These are phyloP conservation scores for Phyllachora maydis DNA, from an alignment of 2,329 filamentous ascomycete species.

Conservation along the genomic window DNA sequence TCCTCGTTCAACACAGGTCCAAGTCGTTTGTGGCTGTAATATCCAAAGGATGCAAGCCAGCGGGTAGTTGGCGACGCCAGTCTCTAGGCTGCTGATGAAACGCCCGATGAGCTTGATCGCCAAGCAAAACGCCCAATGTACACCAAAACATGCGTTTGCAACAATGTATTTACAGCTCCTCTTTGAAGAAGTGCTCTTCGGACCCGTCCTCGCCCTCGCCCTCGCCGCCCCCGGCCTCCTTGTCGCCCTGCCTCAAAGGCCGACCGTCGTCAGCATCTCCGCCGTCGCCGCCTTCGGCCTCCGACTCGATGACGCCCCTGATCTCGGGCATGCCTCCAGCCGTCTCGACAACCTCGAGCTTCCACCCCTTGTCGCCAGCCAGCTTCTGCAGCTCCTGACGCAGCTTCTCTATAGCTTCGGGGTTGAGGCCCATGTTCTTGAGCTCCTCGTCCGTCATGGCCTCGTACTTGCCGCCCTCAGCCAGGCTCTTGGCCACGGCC, in stretches of 20 bases:
- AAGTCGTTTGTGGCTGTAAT: too few relatives aligned
- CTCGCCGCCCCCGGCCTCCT: neutral
- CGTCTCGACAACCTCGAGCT: constrained; percentile 57
- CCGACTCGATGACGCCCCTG: constrained; percentile 44
- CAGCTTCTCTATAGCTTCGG: constrained; percentile 47
- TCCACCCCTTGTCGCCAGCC: constrained; percentile 57
- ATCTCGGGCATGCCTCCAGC: constrained; percentile 41
- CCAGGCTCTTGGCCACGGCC: constrained; percentile 21
- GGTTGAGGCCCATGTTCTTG: constrained; percentile 43
- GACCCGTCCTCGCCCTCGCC: constrained; percentile 16
- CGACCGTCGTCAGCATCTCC: neutral
- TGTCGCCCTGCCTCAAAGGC: neutral
- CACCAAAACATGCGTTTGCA: too few relatives aligned
- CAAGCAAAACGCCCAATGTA: too few relatives aligned
- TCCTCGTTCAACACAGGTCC: too few relatives aligned
- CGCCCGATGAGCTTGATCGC: too few relatives aligned
- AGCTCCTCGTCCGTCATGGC: constrained; percentile 46
- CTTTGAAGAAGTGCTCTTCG: constrained; percentile 28
- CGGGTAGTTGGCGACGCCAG: too few relatives aligned
- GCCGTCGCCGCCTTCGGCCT: constrained; percentile 17
- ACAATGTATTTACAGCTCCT: constrained; percentile 33
- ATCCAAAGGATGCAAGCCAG: too few relatives aligned
- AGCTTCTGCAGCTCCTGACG: constrained; percentile 45
- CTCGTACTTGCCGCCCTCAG: constrained; percentile 39
- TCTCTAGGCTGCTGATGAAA: too few relatives aligned